Percentiles rank a stretch among this genome's conserved stretches.
Conservation (phyloP, 169 alveolate genomes). For the Ichthyophthirius multifiliis region DNA sequence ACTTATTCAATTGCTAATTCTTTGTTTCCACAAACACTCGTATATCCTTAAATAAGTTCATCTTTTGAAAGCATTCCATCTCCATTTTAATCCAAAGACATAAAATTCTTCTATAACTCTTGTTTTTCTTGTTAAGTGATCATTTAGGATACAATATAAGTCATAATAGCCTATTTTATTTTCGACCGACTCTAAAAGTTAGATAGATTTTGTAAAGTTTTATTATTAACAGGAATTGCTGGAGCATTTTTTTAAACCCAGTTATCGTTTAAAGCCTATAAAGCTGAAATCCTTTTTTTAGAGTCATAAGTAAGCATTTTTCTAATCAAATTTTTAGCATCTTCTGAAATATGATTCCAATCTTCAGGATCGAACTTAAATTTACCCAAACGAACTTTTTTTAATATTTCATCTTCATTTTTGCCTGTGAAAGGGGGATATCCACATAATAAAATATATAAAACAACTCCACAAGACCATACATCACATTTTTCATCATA, state of each 20-base stretch:
- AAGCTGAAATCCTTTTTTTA: constrained; percentile 12
- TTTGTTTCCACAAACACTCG: constrained; percentile 14
- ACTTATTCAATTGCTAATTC: constrained; percentile 27
- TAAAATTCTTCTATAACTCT: constrained; percentile 48
- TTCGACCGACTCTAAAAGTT: constrained; percentile 43
- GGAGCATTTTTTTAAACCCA: constrained; percentile 45
- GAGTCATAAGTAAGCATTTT: constrained; percentile 55
- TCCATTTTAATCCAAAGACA: constrained; percentile 50
- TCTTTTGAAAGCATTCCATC: constrained; percentile 55
- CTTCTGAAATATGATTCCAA: constrained; percentile 35
- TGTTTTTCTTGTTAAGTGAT: constrained; percentile 45
- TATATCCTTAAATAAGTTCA: constrained; percentile 45
- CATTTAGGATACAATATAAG: constrained; percentile 51
- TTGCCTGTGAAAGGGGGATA: constrained; percentile 37
- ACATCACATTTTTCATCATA: constrained; percentile 37
- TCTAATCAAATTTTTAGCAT: constrained; percentile 57
- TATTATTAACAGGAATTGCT: not conserved
- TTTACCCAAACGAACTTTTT: constrained; percentile 11
- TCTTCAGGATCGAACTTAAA: constrained; percentile 47
- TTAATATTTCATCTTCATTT: constrained; percentile 17
- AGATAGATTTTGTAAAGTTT: constrained; percentile 45
- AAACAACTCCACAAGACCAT: constrained; percentile 39
- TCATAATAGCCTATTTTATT: constrained; percentile 51
- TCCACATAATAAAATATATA: constrained; percentile 35
- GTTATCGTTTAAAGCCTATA: constrained; percentile 24